Conservation (phyloP, 345 rosid genomes). For the Eucalyptus shirleyi region DNA sequence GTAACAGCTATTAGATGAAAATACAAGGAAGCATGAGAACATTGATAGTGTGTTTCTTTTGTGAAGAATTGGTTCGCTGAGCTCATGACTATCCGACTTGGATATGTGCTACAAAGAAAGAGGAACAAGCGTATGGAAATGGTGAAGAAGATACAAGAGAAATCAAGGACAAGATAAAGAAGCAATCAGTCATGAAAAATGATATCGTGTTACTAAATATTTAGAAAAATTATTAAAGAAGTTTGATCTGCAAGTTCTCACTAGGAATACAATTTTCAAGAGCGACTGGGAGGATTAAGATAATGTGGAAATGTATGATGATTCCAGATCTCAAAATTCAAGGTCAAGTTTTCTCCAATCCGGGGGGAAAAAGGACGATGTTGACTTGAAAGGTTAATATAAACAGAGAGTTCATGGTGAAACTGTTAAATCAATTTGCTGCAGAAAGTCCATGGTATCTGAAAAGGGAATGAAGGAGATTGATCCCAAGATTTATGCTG, state of each 20-base stretch:
- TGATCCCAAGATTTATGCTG: neutral
- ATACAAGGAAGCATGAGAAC: neutral
- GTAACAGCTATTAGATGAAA: neutral
- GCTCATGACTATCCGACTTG: neutral
- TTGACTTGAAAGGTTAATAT: neutral
- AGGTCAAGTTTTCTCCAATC: neutral
- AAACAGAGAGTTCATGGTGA: neutral
- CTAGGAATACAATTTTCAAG: neutral
- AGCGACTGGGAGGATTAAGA: neutral
- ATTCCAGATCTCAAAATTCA: neutral
- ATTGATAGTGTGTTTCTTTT: neutral
- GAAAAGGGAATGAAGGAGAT: neutral
- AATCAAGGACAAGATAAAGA: neutral
- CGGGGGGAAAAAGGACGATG: neutral
- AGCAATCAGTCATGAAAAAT: neutral
- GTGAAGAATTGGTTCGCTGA: neutral
- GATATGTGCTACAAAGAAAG: neutral
- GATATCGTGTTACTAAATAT: neutral
- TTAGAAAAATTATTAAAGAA: neutral
- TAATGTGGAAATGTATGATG: neutral
- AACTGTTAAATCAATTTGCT: neutral
- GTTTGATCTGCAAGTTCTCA: neutral
- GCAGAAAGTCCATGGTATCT: neutral
- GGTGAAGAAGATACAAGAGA: neutral
- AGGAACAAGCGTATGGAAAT: neutral